A percentile compares a stretch with the other conserved stretches of the same genome.
Conservation (phyloP, 306 rosid genomes). For the Ochetophila trinervis region DNA sequence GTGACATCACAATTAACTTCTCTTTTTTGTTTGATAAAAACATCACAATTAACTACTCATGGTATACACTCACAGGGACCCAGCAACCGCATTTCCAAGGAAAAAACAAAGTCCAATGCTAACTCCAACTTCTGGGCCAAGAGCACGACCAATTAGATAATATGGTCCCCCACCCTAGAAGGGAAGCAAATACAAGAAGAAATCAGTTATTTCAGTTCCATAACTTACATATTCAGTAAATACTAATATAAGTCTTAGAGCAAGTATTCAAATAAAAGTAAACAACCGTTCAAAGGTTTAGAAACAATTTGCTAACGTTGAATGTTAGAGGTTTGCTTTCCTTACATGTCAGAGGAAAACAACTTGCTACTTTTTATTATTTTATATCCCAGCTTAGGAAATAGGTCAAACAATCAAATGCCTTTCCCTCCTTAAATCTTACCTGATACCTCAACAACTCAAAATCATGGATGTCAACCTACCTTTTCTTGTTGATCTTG, state of each 20-base stretch:
- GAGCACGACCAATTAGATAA: constrained; percentile 99
- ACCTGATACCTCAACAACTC: no score
- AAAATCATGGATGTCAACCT: no score
- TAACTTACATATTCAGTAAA: constrained; percentile 4
- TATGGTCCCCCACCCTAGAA: constrained; percentile 99
- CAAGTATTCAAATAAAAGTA: not conserved
- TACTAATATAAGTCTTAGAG: not conserved
- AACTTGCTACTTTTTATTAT: no score
- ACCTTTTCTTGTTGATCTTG: no score
- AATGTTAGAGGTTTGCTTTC: no score
- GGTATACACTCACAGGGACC: constrained; percentile 79
- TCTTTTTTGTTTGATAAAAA: no score
- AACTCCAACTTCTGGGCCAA: constrained; percentile 99
- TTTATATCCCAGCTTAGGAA: no score
- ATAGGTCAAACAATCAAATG: no score
- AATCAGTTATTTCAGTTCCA: constrained; percentile 8
- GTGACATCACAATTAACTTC: no score
- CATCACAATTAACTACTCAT: constrained; percentile 11
- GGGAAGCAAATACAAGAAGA: constrained; percentile 23
- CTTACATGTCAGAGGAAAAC: no score
- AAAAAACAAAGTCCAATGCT: constrained; percentile 98
- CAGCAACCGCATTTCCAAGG: constrained; percentile 99
- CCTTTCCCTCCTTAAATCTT: no score
- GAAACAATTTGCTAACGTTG: no score
- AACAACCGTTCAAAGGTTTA: not conserved